Percentiles rank a stretch among this genome's conserved stretches.
Conservation (phyloP, 371 early-diverging fungal genomes). For the Rhizomucor pusillus region DNA sequence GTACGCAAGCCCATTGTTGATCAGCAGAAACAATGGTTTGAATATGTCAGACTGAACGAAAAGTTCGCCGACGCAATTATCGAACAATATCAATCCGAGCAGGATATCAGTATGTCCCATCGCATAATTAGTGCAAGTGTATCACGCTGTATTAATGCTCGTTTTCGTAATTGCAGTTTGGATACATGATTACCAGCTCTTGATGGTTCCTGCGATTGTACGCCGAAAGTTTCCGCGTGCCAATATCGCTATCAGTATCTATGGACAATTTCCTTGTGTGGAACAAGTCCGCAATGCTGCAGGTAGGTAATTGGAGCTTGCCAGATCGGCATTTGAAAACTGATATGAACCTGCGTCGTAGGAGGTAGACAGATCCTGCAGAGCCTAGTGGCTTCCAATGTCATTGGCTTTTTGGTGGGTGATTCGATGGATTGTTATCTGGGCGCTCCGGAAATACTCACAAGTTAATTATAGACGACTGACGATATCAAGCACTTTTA, state of each 20-base stretch:
- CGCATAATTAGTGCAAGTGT: neutral
- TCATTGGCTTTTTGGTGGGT: slow-evolving; percentile 13
- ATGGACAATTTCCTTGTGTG: slow-evolving; percentile 87
- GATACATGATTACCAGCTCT: slow-evolving; percentile 98
- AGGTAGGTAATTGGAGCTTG: neutral
- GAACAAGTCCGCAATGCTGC: neutral
- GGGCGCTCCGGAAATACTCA: too few relatives aligned
- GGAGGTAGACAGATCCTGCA: slow-evolving; percentile 11
- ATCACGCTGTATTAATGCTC: slow-evolving; percentile 1
- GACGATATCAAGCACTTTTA: neutral
- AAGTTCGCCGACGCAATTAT: slow-evolving; percentile 78
- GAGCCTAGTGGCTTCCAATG: slow-evolving; percentile 12
- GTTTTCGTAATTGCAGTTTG: slow-evolving; percentile 64
- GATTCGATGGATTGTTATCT: neutral
- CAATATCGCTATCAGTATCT: slow-evolving; percentile 94
- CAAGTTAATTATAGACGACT: neutral
- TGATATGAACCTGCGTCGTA: neutral
- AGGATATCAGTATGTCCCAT: slow-evolving; percentile 81
- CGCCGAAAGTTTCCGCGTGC: slow-evolving; percentile 73
- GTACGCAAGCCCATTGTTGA: slow-evolving; percentile 8
- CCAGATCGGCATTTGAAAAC: neutral
- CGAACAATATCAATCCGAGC: slow-evolving; percentile 61
- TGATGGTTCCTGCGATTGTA: slow-evolving; percentile 90
- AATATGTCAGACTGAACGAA: slow-evolving; percentile 81
- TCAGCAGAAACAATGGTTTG: slow-evolving; percentile 72